Conservation (phyloP, 2,329 filamentous ascomycete genomes). For the Alternaria longipes region DNA sequence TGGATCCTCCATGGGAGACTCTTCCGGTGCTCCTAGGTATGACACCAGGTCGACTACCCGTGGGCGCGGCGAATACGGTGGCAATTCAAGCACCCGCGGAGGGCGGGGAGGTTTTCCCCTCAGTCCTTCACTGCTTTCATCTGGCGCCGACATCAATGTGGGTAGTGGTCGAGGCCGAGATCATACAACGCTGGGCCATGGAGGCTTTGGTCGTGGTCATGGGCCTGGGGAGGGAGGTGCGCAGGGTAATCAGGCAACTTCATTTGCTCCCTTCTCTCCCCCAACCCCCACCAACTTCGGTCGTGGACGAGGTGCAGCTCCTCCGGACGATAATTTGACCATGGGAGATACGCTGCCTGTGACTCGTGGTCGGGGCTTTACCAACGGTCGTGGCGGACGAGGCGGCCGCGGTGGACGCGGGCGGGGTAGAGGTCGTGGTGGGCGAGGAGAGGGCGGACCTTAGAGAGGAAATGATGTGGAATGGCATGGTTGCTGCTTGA, state of each 20-base stretch:
- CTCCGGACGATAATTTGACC: background rate
- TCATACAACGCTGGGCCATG: background rate
- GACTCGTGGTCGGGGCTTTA: background rate
- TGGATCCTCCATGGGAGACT: background rate
- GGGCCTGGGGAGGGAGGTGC: background rate
- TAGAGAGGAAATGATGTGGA: background rate
- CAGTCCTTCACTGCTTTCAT: background rate
- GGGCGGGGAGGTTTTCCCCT: background rate
- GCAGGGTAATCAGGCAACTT: background rate
- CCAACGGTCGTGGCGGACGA: background rate
- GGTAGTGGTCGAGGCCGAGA: slow-evolving; percentile 1
- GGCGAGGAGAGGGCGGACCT: background rate
- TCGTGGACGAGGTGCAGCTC: background rate
- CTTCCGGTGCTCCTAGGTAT: slow-evolving; percentile 3
- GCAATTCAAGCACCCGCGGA: background rate
- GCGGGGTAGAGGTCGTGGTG: slow-evolving; percentile 4
- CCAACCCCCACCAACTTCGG: background rate
- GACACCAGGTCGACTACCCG: slow-evolving; percentile 12
- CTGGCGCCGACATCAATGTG: background rate
- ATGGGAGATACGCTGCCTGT: background rate
- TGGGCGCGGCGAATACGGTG: background rate
- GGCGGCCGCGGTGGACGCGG: slow-evolving; percentile 1
- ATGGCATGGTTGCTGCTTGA: background rate
- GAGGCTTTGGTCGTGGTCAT: slow-evolving; percentile 1
- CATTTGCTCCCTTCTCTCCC: background rate